These are phyloP conservation scores for Hordeum marinum DNA, from an alignment of 176 grass and related monocot species.

Conservation along the genomic window DNA sequence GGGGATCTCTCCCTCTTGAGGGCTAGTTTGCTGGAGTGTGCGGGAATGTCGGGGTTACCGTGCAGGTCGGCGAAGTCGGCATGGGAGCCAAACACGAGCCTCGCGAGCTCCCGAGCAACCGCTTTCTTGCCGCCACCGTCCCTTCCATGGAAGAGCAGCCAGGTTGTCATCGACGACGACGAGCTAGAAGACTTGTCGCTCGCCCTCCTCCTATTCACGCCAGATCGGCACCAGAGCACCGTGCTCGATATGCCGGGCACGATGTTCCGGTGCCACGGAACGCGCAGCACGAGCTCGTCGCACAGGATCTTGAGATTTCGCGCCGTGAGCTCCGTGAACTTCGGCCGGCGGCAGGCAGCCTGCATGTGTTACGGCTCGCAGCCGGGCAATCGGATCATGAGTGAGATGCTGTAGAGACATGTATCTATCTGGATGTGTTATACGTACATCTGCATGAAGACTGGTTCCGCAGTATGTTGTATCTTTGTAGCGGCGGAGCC, in stretches of 20 bases:
- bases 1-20: conserved; percentile 19
- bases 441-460: not conserved
- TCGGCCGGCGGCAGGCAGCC: conserved; percentile 4
- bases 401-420: no score
- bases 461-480: not conserved
- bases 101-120: conserved; percentile 61
- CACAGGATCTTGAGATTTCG: conserved; percentile 65
- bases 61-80: conserved; percentile 4
- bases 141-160: conserved; percentile 57
- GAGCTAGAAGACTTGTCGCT: not conserved
- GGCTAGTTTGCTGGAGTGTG: not conserved
- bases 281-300: conserved; percentile 38
- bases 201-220: conserved; percentile 19
- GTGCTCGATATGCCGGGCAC: conserved; percentile 49
- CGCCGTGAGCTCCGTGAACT: conserved; percentile 71
- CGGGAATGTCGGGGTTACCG: not conserved
- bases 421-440: not conserved
- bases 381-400: no score
- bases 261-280: conserved; percentile 35
- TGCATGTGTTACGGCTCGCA: not conserved
- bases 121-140: conserved; percentile 42
- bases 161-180: conserved; percentile 29
- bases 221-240: conserved; percentile 60
- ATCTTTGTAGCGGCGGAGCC: conserved; percentile 4
- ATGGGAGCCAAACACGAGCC: conserved; percentile 55